phyloP scores from a whole-genome alignment of 495 filamentous ascomycete genomes.

The Entonaema liquescens region DNA sequence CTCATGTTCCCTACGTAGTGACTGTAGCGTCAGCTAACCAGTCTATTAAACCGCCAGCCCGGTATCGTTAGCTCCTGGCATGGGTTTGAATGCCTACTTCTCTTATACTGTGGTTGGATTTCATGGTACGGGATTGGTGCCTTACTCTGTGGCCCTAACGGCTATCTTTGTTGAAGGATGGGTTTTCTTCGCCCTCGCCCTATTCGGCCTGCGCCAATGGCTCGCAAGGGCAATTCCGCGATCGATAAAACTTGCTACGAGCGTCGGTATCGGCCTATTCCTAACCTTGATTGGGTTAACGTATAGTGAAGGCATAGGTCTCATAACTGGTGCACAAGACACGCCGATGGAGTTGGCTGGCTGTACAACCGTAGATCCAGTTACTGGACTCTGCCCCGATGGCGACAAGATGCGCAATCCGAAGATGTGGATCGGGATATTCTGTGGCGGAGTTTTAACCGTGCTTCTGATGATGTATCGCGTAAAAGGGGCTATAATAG shows the following conservation, averaged over 20 bases:
- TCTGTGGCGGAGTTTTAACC: slow-evolving; percentile 81
- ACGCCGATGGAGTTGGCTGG: slow-evolving; percentile 76
- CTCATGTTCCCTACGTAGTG: background rate
- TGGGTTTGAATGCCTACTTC: slow-evolving; percentile 88
- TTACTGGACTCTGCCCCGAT: slow-evolving; percentile 59
- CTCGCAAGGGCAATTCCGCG: slow-evolving; percentile 78
- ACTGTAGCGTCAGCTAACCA: background rate
- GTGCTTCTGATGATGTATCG: slow-evolving; percentile 81
- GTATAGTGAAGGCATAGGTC: slow-evolving; percentile 80
- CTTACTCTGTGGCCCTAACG: slow-evolving; percentile 75
- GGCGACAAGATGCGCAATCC: slow-evolving; percentile 75
- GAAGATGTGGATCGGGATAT: slow-evolving; percentile 84
- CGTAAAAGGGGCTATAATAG: slow-evolving; percentile 82
- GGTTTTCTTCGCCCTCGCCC: slow-evolving; percentile 72
- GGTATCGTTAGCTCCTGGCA: slow-evolving; percentile 79
- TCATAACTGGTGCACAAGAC: slow-evolving; percentile 65
- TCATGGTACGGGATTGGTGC: slow-evolving; percentile 71
- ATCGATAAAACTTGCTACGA: slow-evolving; percentile 84
- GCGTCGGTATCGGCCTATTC: slow-evolving; percentile 82
- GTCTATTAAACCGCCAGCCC: slow-evolving; percentile 58
- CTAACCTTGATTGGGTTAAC: slow-evolving; percentile 82
- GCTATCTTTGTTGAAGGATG: slow-evolving; percentile 86
- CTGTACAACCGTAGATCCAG: slow-evolving; percentile 54
- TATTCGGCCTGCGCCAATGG: slow-evolving; percentile 84
- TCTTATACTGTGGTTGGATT: slow-evolving; percentile 81